Base-by-base conservation (phyloP, 1,284 basidiomycete species). In the Quambalaria eucalypti region DNA sequence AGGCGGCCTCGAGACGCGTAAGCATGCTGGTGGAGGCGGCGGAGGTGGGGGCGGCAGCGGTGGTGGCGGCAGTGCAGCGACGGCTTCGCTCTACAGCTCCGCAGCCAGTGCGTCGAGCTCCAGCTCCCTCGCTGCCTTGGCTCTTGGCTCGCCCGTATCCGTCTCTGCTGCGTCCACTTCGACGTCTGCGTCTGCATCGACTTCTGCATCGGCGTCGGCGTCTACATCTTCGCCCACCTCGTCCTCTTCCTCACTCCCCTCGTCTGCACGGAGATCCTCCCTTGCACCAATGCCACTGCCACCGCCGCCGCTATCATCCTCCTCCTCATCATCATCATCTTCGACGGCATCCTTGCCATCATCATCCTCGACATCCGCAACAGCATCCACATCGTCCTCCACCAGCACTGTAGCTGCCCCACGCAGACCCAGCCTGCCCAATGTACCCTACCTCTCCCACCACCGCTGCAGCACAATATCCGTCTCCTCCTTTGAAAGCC, bases 401-500 rank as follows among this genome's bases (percentile, higher is more conserved):
- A 51, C 36, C 39, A 28, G 25, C 46, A 50, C 16, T 14, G 31
- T 33, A 16, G 57, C 50, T 2, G 7, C 36, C 12, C 53, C 55
- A 10, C 52, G 59, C 10, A 55, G 67, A 21, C 65, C 66, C 2
- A 68, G 66, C 16, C 56, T 71, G 49, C 67, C 69, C 25, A 61
- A 55, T 9, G 59, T 63, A 8, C 56, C 65, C 16, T n/a, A n/a
- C n/a, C 60, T 55, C 49, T 59, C 62, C 54, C 51, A 52, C 3
- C 59, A 64, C 36, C 57, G 69, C 33, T 57, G 65, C 33, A 68
- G 65, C 51, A 61, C 66, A 4, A 56, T 63, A 4, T 66, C 63
- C 47, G 58, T 71, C n/a, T 60, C 66, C 4, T 64, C 61, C 51
- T 69, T 71, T 54, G 69, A 71, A 33, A 64, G 61, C 21, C 49